Percentiles rank a stretch among this genome's conserved stretches.
phyloP scores from a whole-genome alignment of 73 alveolate genomes.

The Paramecium caudatum region DNA sequence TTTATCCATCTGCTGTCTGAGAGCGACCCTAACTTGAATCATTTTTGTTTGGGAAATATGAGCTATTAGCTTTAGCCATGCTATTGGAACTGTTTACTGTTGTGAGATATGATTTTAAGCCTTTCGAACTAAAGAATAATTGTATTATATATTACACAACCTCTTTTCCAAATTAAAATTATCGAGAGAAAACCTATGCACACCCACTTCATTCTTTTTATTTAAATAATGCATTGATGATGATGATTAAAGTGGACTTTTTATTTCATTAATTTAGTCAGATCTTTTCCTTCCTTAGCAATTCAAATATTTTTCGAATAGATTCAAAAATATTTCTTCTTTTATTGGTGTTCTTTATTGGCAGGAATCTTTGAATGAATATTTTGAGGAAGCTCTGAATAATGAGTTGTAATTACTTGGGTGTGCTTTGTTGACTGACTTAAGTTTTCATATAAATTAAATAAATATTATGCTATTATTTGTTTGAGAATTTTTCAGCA shows the following conservation, averaged over 20 bases:
- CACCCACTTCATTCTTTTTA: constrained; percentile 62
- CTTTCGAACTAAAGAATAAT: constrained; percentile 34
- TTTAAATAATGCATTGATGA: constrained; percentile 57
- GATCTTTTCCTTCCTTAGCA: constrained; percentile 65
- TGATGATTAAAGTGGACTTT: constrained; percentile 43
- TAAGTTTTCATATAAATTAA: constrained; percentile 20
- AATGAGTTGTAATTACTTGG: neutral
- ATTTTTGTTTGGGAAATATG: constrained; percentile 66
- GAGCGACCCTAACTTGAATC: constrained; percentile 63
- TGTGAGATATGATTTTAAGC: constrained; percentile 61
- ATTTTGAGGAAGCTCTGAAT: constrained; percentile 45
- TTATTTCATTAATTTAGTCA: neutral
- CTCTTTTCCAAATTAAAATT: constrained; percentile 59
- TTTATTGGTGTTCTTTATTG: constrained; percentile 56
- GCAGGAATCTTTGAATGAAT: constrained; percentile 30
- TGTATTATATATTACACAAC: constrained; percentile 26
- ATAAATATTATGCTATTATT: too few species aligned
- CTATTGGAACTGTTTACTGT: constrained; percentile 68
- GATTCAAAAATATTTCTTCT: constrained; percentile 61
- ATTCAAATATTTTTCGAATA: constrained; percentile 60
- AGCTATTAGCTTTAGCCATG: constrained; percentile 39
- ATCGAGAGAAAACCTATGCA: constrained; percentile 68
- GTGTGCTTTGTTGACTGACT: constrained; percentile 41
- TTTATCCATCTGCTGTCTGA: constrained; percentile 58
- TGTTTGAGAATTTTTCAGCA: too few species aligned